A percentile compares a stretch with the other conserved stretches of the same genome.
Evolutionary conservation across 805 yeast species (phyloP).

Genomic region (Candida fluviatilis): DNA sequence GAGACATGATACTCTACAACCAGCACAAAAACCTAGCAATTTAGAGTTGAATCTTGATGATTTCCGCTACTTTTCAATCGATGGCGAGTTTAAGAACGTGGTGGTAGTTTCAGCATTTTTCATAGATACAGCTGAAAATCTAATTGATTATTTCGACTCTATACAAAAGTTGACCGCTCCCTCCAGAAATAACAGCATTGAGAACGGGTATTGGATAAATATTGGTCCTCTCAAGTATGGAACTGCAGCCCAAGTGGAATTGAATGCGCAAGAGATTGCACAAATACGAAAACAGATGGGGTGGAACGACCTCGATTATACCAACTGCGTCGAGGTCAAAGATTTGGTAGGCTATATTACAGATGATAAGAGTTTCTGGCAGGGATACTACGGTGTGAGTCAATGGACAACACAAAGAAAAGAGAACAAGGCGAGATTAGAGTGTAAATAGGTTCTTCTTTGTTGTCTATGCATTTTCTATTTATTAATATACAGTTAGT

Average conservation of each 20-base stretch:
- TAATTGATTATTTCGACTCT: constrained; percentile 68
- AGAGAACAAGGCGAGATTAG: constrained; percentile 13
- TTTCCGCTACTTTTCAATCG: constrained; percentile 48
- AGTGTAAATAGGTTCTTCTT: neutral
- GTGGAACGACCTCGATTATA: constrained; percentile 42
- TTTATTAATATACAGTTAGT: constrained; percentile 7
- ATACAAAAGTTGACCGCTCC: constrained; percentile 35
- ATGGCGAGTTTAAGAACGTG: constrained; percentile 30
- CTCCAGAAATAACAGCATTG: constrained; percentile 11
- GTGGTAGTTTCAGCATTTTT: constrained; percentile 71
- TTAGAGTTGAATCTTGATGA: constrained; percentile 54
- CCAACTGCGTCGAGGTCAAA: constrained; percentile 3
- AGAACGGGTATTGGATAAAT: constrained; percentile 76
- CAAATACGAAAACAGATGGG: constrained; percentile 54
- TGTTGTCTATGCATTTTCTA: neutral
- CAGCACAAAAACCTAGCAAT: constrained; percentile 39
- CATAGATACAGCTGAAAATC: constrained; percentile 88
- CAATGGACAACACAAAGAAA: constrained; percentile 48
- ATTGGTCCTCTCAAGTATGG: constrained; percentile 94
- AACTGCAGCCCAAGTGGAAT: constrained; percentile 71
- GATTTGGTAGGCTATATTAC: constrained; percentile 61
- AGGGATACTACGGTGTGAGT: constrained; percentile 67
- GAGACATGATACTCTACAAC: constrained; percentile 21
- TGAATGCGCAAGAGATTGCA: constrained; percentile 65
- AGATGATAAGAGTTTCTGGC: constrained; percentile 64